These are phyloP conservation scores for Crataegus laevigata DNA, from an alignment of 306 rosid genomes.

Conservation along the genomic window DNA sequence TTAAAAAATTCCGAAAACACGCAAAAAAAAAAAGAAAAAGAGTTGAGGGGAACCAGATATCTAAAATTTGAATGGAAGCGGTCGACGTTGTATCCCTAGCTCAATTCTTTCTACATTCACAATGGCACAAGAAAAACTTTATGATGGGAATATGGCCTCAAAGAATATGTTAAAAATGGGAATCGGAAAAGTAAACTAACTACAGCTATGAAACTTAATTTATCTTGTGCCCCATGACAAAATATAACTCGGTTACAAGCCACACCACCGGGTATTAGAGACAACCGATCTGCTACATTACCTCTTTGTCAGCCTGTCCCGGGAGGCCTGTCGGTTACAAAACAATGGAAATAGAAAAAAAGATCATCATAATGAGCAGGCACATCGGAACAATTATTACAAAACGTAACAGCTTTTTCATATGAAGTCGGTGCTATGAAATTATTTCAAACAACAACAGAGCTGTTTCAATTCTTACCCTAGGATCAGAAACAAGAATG, in stretches of 20 bases:
- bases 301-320: conserved; percentile 31
- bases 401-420: background rate
- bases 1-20: conserved; percentile 14
- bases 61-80: conserved; percentile 31
- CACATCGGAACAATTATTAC: background rate
- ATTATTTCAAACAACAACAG: background rate
- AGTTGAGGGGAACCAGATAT: conserved; percentile 8
- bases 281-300: conserved; percentile 45
- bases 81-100: conserved; percentile 16
- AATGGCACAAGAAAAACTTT: conserved; percentile 27
- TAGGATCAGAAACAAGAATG: background rate
- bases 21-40: background rate
- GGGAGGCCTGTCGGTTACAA: conserved; percentile 42
- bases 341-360: background rate
- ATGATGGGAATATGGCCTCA: conserved; percentile 37
- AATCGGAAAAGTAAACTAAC: conserved; percentile 21
- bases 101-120: conserved; percentile 61
- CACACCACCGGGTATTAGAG: conserved; percentile 50
- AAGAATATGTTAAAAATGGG: conserved; percentile 41
- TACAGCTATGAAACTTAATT: conserved; percentile 37
- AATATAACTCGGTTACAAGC: conserved; percentile 37
- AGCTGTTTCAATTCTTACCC: background rate
- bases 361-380: background rate
- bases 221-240: conserved; percentile 38
- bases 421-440: background rate